Evolutionary conservation across 441 rosid genomes (phyloP).

Genomic region (Arabidopsis lyrata): DNA sequence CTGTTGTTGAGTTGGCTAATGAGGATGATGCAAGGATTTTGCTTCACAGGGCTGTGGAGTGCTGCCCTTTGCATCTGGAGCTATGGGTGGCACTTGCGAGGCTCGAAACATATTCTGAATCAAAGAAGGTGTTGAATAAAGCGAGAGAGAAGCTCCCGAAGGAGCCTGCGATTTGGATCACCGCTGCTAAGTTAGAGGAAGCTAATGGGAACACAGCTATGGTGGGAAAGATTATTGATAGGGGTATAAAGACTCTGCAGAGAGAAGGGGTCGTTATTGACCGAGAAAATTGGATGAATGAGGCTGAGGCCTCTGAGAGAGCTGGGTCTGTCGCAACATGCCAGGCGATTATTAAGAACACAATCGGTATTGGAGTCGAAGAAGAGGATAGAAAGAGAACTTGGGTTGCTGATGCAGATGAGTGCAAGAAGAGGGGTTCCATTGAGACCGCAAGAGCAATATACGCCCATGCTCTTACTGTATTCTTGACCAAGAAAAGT

Average conservation of each 20-base stretch:
- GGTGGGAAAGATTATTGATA: slow-evolving; percentile 91
- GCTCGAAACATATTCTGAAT: slow-evolving; percentile 79
- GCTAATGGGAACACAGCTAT: slow-evolving; percentile 82
- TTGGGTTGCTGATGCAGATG: slow-evolving; percentile 99
- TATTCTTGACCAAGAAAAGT: slow-evolving; percentile 92
- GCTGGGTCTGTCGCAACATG: slow-evolving; percentile 88
- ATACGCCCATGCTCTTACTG: slow-evolving; percentile 86
- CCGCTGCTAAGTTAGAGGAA: slow-evolving; percentile 95
- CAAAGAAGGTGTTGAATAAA: slow-evolving; percentile 82
- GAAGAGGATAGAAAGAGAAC: slow-evolving; percentile 88
- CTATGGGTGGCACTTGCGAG: slow-evolving; percentile 93
- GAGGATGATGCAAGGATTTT: slow-evolving; percentile 83
- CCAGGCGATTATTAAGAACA: slow-evolving; percentile 79
- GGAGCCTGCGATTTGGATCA: slow-evolving; percentile 97
- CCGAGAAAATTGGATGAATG: slow-evolving; percentile 94
- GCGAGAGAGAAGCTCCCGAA: slow-evolving; percentile 83
- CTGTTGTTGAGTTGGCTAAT: slow-evolving; percentile 38
- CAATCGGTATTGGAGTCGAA: slow-evolving; percentile 53
- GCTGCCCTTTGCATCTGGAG: slow-evolving; percentile 92
- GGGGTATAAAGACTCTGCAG: slow-evolving; percentile 88
- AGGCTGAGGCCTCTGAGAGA: slow-evolving; percentile 93
- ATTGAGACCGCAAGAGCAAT: slow-evolving; percentile 97
- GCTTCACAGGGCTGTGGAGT: slow-evolving; percentile 94
- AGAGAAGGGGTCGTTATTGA: slow-evolving; percentile 89
- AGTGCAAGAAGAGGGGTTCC: slow-evolving; percentile 90